Evolutionary conservation across 176 grass and related monocot genomes (phyloP).

Genomic region (Bonia amplexicaulis): DNA sequence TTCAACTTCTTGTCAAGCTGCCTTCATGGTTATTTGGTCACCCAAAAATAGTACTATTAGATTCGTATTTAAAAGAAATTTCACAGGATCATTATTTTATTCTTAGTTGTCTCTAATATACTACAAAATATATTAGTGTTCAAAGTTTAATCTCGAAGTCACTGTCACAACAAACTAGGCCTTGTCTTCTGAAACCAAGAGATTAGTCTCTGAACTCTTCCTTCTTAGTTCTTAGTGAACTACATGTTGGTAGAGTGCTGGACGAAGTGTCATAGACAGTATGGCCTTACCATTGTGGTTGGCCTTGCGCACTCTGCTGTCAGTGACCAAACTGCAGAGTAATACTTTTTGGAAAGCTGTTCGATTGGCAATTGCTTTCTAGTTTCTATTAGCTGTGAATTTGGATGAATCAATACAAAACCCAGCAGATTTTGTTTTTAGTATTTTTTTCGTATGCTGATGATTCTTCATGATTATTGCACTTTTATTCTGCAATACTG

Average conservation of each 20-base stretch:
- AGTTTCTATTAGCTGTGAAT: background rate
- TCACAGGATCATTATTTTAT: background rate
- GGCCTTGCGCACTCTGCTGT: background rate
- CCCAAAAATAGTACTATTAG: background rate
- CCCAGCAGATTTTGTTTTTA: background rate
- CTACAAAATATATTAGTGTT: background rate
- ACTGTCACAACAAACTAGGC: background rate
- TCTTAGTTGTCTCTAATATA: background rate
- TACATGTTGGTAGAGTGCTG: background rate
- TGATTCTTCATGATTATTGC: background rate
- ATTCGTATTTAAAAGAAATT: background rate
- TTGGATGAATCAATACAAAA: background rate
- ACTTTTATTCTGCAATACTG: constrained; percentile 8
- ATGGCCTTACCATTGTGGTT: background rate
- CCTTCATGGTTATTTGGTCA: background rate
- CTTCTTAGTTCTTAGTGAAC: background rate
- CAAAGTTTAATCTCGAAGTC: background rate
- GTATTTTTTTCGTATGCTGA: background rate
- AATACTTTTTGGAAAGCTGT: background rate
- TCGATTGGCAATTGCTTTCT: background rate
- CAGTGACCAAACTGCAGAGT: background rate
- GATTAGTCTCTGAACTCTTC: background rate
- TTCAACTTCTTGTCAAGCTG: background rate
- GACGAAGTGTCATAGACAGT: background rate
- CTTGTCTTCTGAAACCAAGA: background rate